Evolutionary conservation across 2,329 filamentous ascomycete genomes (phyloP).

Genomic region (Podosphaera aphanis): DNA sequence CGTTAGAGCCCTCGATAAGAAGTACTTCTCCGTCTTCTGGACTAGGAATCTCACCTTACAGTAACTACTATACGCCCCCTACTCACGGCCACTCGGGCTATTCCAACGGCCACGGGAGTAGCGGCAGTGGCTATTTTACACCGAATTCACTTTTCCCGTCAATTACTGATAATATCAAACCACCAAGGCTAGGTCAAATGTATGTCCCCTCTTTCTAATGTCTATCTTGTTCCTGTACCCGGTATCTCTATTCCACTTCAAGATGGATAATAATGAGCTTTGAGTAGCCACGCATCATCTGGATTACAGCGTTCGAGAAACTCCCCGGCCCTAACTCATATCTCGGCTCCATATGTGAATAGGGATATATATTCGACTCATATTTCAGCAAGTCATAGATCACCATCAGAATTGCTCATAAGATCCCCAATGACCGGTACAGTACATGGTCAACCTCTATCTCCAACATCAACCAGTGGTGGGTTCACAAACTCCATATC

Average conservation of each 20-base stretch:
- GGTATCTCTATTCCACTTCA: not conserved
- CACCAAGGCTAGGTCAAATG: constrained; percentile 13
- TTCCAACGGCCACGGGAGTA: constrained; percentile 6
- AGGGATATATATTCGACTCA: constrained; percentile 15
- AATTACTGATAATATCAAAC: constrained; percentile 16
- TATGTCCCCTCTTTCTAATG: constrained; percentile 8
- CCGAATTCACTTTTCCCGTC: constrained; percentile 12
- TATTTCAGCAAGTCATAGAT: constrained; percentile 11
- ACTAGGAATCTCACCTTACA: constrained; percentile 13
- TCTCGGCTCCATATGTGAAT: constrained; percentile 12
- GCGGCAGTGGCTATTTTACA: constrained; percentile 12
- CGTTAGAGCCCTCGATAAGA: constrained; percentile 13
- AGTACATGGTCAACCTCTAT: constrained; percentile 12
- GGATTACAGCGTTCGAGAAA: constrained; percentile 12
- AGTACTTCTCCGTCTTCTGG: constrained; percentile 12
- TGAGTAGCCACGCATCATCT: constrained; percentile 11
- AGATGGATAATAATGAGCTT: constrained; percentile 13
- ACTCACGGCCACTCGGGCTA: constrained; percentile 14
- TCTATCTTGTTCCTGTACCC: not conserved
- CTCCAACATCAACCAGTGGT: constrained; percentile 14
- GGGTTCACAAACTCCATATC: constrained; percentile 16
- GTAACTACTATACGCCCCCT: constrained; percentile 12
- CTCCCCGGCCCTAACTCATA: constrained; percentile 15
- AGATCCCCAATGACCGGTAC: constrained; percentile 15
- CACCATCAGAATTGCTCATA: constrained; percentile 13